Conservation (phyloP, 1,284 basidiomycete genomes). For the Cystodermella granulosa region DNA sequence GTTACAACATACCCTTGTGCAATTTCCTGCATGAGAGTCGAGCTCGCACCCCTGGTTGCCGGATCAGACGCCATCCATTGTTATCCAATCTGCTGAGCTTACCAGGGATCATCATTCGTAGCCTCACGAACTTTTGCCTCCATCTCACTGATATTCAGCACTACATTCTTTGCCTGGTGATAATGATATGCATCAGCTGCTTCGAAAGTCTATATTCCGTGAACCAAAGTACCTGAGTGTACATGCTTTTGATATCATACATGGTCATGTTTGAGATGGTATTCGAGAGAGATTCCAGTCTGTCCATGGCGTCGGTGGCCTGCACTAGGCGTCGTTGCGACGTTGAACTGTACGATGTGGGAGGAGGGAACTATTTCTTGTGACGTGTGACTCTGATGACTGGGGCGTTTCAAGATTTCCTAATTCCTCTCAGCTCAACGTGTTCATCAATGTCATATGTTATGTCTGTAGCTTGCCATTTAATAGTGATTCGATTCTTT, state of each 20-base stretch:
- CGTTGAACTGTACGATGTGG: too few relatives aligned
- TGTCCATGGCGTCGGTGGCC: constrained; percentile 43
- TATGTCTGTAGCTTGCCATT: too few relatives aligned
- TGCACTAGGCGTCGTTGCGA: too few relatives aligned
- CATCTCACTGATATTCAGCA: constrained; percentile 94
- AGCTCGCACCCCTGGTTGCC: constrained; percentile 83
- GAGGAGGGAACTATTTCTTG: too few relatives aligned
- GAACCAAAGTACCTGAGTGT: constrained; percentile 67
- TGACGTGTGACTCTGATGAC: too few relatives aligned
- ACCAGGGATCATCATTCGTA: constrained; percentile 98
- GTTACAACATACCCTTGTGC: constrained; percentile 71
- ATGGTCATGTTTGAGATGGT: constrained; percentile 73
- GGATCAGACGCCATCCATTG: not conserved
- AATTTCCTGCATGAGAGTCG: constrained; percentile 98
- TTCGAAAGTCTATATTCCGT: not conserved
- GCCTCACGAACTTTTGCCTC: constrained; percentile 96
- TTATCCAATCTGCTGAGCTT: constrained; percentile 20
- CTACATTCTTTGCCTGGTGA: constrained; percentile 76
- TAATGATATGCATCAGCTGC: constrained; percentile 1
- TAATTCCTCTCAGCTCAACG: too few relatives aligned
- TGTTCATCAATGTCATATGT: too few relatives aligned
- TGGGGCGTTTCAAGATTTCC: too few relatives aligned
- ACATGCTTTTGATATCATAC: constrained; percentile 92
- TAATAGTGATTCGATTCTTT: too few relatives aligned
- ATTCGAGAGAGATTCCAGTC: constrained; percentile 62